Percentiles rank a stretch among this genome's conserved stretches.
Evolutionary conservation across 768 basidiomycete species (phyloP).

Genomic region (Leccinum barrowsii): DNA sequence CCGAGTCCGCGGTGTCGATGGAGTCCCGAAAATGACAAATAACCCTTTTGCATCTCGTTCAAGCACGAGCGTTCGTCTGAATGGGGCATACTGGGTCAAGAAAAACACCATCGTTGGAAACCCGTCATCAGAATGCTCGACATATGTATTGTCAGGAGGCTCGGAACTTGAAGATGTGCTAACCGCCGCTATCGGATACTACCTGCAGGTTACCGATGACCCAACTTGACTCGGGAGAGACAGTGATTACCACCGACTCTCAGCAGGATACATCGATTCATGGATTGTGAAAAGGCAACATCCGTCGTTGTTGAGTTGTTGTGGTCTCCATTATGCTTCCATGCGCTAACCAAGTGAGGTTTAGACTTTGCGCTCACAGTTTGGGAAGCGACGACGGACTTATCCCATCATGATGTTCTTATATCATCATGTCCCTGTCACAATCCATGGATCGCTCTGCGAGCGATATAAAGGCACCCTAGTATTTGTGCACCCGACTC

Average conservation of each 20-base stretch:
- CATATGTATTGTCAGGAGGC: not conserved
- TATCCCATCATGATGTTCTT: not conserved
- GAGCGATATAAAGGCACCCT: not conserved
- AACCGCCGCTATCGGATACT: not conserved
- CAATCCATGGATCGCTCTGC: not conserved
- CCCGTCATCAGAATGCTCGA: not conserved
- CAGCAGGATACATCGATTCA: not conserved
- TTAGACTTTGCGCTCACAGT: not conserved
- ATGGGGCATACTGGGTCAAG: not conserved
- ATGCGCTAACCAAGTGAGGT: not conserved
- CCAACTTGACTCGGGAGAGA: not conserved
- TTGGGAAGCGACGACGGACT: not conserved
- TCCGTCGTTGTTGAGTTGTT: not conserved
- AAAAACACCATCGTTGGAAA: not conserved
- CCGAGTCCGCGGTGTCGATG: not conserved
- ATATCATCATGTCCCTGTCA: not conserved
- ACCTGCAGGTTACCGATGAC: not conserved
- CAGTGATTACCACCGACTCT: not conserved
- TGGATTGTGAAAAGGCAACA: not conserved
- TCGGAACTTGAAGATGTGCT: not conserved
- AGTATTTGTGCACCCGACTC: not conserved
- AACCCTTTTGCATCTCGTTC: not conserved
- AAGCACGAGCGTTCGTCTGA: not conserved
- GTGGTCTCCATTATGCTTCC: not conserved
- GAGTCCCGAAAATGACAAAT: not conserved